Evolutionary conservation across 2,329 filamentous ascomycete genomes (phyloP), one percentile per base, ranked within the genome.

Genomic region (Venturiaceae sp.): DNA sequence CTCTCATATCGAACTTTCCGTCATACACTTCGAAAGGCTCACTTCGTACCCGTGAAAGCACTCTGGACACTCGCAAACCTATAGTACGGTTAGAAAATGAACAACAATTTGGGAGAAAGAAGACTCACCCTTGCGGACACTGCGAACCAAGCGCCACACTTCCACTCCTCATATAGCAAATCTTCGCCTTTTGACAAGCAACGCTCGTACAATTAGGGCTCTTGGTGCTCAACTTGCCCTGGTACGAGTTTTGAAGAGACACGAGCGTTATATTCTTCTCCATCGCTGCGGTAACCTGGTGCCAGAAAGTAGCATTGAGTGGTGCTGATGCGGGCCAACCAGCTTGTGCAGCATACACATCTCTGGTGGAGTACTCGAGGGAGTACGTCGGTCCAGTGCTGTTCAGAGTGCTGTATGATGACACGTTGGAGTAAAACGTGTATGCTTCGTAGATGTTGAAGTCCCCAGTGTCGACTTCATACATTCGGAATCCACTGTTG

Each of bases 261-360:
- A 80, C 79, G n/a, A 84, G 70, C 2, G 64, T 72, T 3, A 69
- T 66, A 57, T 83, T 74, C 30, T 63, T 67, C 64, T 80, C 78
- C 80, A 83, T 83, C 1, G 77, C 78, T 62, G 81, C 80, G 0
- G 80, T 83, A 4, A 83, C 77, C 13, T 67, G 68, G 60, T 83
- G 80, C 81, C 81, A 83, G 66, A 83, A 84, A 0, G 79, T 83
- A 0, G 78, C 80, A 61, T 83, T 83, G 37, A 83, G 67, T 3
- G 81, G 81, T 0, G 76, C 79, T 47, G 72, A 64, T 1, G 60
- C 62, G 2, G 77, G 74, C 78, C 79, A 81, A 2, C 64, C 65
- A 1, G 74, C 72, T 0, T 72, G 70, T 2, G 67, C 62, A 0
- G 74, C 76, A 58, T 81, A 82, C 0, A 75, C 71, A 3, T 80